Percentiles rank a stretch among this genome's conserved stretches.
Conservation (phyloP, 176 grass and related monocot species). For the Eleusine indica region DNA sequence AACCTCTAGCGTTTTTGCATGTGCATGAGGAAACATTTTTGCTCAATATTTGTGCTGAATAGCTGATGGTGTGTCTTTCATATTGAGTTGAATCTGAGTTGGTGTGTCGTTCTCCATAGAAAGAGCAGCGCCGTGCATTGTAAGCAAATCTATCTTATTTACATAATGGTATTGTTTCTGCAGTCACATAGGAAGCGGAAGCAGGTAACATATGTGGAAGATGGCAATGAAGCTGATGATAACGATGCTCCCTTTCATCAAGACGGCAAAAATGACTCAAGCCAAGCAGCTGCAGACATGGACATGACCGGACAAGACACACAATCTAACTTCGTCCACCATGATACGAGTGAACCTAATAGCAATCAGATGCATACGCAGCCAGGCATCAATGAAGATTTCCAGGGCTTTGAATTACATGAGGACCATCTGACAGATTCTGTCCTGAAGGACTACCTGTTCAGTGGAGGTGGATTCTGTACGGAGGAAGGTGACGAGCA, state of each 20-base stretch:
- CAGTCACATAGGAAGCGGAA: slow-evolving; percentile 81
- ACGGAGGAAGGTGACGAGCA: slow-evolving; percentile 50
- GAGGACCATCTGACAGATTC: slow-evolving; percentile 22
- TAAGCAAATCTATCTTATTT: slow-evolving; percentile 20
- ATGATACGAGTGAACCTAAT: slow-evolving; percentile 34
- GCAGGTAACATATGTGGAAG: slow-evolving; percentile 71
- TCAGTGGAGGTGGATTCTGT: slow-evolving; percentile 79
- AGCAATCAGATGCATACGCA: slow-evolving; percentile 19
- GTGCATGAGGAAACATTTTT: slow-evolving; percentile 11
- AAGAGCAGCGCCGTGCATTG: background rate
- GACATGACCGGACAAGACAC: slow-evolving; percentile 29
- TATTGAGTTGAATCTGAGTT: background rate
- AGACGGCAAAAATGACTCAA: slow-evolving; percentile 35
- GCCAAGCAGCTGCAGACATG: slow-evolving; percentile 22
- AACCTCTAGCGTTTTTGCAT: background rate
- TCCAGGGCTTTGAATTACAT: slow-evolving; percentile 5
- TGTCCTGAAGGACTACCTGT: slow-evolving; percentile 49
- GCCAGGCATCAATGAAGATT: slow-evolving; percentile 22
- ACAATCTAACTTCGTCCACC: slow-evolving; percentile 39
- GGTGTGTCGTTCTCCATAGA: slow-evolving; percentile 26
- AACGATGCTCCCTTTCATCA: slow-evolving; percentile 26
- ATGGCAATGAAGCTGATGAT: slow-evolving; percentile 55
- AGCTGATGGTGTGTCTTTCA: background rate
- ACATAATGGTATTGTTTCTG: slow-evolving; percentile 30
- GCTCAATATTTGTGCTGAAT: background rate